A percentile compares a stretch with the other conserved stretches of the same genome.
These are phyloP conservation scores for Leccinum holopus DNA, from an alignment of 1,284 basidiomycete species.

Conservation along the genomic window DNA sequence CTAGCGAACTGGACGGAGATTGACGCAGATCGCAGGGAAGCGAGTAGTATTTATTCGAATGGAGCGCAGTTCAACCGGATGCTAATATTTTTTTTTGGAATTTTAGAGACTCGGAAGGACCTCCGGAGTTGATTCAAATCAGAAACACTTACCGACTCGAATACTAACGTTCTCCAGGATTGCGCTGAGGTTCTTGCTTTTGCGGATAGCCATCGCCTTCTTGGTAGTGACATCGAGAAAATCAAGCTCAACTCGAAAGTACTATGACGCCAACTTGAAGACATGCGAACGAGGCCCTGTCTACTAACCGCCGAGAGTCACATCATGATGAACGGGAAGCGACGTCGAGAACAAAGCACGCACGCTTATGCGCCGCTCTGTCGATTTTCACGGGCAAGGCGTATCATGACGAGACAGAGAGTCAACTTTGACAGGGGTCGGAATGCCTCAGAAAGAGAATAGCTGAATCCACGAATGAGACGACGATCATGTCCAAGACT, in stretches of 20 bases:
- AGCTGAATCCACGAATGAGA: constrained; percentile 42
- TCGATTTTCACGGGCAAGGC: constrained; percentile 86
- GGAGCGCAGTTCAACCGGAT: constrained; percentile 68
- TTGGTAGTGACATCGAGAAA: constrained; percentile 81
- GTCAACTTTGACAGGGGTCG: constrained; percentile 85
- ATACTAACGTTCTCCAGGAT: constrained; percentile 44
- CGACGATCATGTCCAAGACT: neutral
- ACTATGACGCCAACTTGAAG: constrained; percentile 52
- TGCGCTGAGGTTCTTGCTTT: constrained; percentile 59
- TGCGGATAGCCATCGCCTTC: constrained; percentile 82
- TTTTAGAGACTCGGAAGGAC: constrained; percentile 7
- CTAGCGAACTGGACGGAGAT: constrained; percentile 45
- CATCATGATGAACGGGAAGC: neutral
- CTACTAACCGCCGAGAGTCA: constrained; percentile 39
- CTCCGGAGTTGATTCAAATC: neutral
- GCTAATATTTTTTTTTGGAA: constrained; percentile 36
- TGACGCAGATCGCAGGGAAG: constrained; percentile 73
- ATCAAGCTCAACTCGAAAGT: constrained; percentile 71
- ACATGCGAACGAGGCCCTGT: constrained; percentile 48
- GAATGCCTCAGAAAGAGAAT: constrained; percentile 80
- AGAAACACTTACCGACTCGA: constrained; percentile 38
- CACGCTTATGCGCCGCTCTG: constrained; percentile 82
- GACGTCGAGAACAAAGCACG: constrained; percentile 36
- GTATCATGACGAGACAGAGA: constrained; percentile 84
- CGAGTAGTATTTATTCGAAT: constrained; percentile 67